Evolutionary conservation across 371 early-diverging fungal genomes (phyloP), one percentile per base, ranked within the genome.

Genomic region (Mucor ambiguus): DNA sequence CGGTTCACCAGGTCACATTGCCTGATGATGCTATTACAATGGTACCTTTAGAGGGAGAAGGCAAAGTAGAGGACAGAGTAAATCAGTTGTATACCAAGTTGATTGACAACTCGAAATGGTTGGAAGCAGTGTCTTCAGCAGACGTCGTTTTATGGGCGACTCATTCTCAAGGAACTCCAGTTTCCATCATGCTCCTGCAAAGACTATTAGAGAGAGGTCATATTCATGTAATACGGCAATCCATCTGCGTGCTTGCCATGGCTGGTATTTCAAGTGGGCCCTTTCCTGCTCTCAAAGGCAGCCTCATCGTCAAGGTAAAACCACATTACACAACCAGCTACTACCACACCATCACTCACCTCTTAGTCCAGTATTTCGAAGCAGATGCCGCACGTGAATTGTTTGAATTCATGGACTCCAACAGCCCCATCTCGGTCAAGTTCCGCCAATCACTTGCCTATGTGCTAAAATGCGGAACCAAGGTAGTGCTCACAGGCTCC

Each of bases 101-200:
- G 48, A 55, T 92, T 18, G 72, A 76, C 10, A 82, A 85, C 49
- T 71, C 77, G 7, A 55, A 16, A 14, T 88, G 89, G 89, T 57
- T 79, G 49, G 75, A 82, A 12, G 88, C 89, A 4, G 67, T 89
- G 1, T 70, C 75, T 16, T 75, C 82, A 0, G 96, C 97, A 2
- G 95, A 96, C 75, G 81, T 91, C 4, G 86, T 98, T 10, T 74
- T 98, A 38, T 89, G 97, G 60, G 92, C 93, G 0, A 93, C 96
- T 1, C 98, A 98, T 78, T 90, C 91, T 5, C 98, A 98, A 76
- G 98, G 98, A 16, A 94, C 95, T 0, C 96, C 97, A 0, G 97
- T 96, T 0, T 91, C 94, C 5, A 83, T 88, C 33, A 79, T 96
- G 72, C 61, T 98, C n/a, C 68, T 96, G 3, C 86, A 91, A 30